phyloP scores from a whole-genome alignment of 352 stramenopile species.

The Phytophthora megakarya region DNA sequence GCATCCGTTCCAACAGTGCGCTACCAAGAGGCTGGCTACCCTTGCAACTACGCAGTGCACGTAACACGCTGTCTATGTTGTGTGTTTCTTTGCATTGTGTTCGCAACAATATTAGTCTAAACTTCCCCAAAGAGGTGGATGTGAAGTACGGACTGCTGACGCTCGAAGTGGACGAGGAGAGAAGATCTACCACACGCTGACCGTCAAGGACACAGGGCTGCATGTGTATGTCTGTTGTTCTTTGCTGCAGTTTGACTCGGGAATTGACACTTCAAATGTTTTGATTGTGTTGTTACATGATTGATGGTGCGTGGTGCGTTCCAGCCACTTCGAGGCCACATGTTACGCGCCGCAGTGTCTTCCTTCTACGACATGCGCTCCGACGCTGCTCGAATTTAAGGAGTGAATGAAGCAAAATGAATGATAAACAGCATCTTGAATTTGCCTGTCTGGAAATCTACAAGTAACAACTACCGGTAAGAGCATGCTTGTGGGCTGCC shows the following conservation, averaged over 20 bases:
- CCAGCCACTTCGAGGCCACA: no score
- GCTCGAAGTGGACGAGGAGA: conserved; percentile 89
- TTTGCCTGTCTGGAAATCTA: no score
- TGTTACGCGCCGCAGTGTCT: no score
- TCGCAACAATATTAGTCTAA: conserved; percentile 62
- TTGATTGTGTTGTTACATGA: conserved; percentile 2
- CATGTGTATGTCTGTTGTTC: conserved; percentile 57
- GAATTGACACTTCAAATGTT: conserved; percentile 4
- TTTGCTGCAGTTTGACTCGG: background rate
- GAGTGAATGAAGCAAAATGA: conserved; percentile 41
- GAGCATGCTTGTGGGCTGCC: no score
- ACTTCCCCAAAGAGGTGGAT: conserved; percentile 68
- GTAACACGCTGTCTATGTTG: background rate
- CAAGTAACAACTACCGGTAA: no score
- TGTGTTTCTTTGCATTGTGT: background rate
- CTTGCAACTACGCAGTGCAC: background rate
- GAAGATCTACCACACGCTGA: conserved; percentile 81
- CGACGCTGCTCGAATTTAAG: no score
- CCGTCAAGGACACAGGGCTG: conserved; percentile 62
- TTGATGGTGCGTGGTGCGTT: conserved; percentile 14
- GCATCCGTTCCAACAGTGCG: conserved; percentile 83
- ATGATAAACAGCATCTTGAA: conserved; percentile 21
- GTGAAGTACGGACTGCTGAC: conserved; percentile 75
- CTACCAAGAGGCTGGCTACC: background rate
- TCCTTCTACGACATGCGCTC: no score